Base-by-base conservation (phyloP, 192 early-diverging fungal genomes). In the Entrophospora sp. region DNA sequence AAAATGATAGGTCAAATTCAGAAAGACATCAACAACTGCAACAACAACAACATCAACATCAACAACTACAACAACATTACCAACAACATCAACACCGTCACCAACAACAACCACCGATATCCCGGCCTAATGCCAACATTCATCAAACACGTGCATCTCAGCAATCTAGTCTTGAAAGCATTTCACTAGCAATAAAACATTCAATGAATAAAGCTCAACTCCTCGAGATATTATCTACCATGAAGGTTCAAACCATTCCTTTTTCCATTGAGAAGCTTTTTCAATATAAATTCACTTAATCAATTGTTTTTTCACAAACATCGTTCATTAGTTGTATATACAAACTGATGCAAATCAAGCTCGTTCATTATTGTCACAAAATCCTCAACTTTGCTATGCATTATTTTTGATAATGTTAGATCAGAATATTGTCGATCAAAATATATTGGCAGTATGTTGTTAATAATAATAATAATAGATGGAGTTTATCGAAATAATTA, bases 371-470 rank as follows among this genome's bases (percentile, higher is more conserved):
- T 73, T 95, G n/a, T 73, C 70, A 6, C 61, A 75, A n/a, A 90
- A 95, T 64, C 92, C 92, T 22, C 90, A 89, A 67, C 69, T 92
- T 0, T 75, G 89, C 5, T 95, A 91, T 75, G 89, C 89, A 3
- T 69, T 93, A 27, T 92, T 95, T 67, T 91, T 93, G 70, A 82
- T 85, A 14, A 80, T 95, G 68, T 51, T 91, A 8, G 79, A 85
- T 62, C 87, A 89, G 81, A 89, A 89, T 62, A 53, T 43, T 3
- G 14, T 56, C 20, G 52, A 56, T 56, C 52, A 28, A 56, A 16
- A 13, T 34, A 36, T 56, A 36, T 34, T 56, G 22, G n/a, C 52
- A 31, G 52, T 56, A 10, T 6, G 13, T 55, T 16, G 6, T 20
- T 34, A n/a, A 32, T 30, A 8, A 31, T 3, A n/a, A 25, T 25